phyloP scores from a whole-genome alignment of 495 filamentous ascomycete genomes.

The Staphylotrichum tortipilum region DNA sequence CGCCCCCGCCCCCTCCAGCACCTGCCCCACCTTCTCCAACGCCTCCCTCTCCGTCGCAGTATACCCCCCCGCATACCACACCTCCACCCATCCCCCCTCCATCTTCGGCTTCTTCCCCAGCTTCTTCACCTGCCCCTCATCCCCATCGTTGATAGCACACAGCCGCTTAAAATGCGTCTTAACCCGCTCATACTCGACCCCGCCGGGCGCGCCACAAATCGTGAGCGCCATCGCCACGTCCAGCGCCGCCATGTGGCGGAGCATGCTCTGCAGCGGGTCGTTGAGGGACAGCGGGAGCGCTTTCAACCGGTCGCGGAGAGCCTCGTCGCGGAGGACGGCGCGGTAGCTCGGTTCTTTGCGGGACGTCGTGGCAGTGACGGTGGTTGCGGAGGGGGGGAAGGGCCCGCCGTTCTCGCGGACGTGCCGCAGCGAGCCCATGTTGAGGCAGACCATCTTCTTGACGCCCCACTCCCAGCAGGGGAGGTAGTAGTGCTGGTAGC shows the following conservation, averaged over 20 bases:
- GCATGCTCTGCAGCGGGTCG: slow-evolving; percentile 9
- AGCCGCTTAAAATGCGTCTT: slow-evolving; percentile 3
- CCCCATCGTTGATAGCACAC: not conserved
- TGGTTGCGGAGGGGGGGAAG: not conserved
- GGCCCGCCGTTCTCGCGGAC: not conserved
- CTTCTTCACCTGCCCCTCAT: not conserved
- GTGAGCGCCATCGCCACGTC: not conserved
- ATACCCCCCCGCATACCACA: slow-evolving; percentile 4
- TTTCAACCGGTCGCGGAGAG: not conserved
- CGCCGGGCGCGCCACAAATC: not conserved
- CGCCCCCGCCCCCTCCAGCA: not conserved
- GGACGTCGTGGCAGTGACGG: not conserved
- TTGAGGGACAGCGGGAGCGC: not conserved
- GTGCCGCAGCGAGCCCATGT: slow-evolving; percentile 7
- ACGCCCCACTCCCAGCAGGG: slow-evolving; percentile 8
- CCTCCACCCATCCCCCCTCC: too few species aligned
- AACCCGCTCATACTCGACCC: not conserved
- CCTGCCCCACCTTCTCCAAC: not conserved
- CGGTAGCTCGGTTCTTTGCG: too few species aligned
- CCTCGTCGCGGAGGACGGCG: not conserved
- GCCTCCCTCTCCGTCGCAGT: not conserved
- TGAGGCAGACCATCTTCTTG: slow-evolving; percentile 10
- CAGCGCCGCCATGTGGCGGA: slow-evolving; percentile 8
- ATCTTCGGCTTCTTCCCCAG: not conserved
- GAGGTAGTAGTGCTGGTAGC: slow-evolving; percentile 5